These are phyloP conservation scores for Neurospora cerealis DNA, from an alignment of 495 filamentous ascomycete species.

Conservation along the genomic window DNA sequence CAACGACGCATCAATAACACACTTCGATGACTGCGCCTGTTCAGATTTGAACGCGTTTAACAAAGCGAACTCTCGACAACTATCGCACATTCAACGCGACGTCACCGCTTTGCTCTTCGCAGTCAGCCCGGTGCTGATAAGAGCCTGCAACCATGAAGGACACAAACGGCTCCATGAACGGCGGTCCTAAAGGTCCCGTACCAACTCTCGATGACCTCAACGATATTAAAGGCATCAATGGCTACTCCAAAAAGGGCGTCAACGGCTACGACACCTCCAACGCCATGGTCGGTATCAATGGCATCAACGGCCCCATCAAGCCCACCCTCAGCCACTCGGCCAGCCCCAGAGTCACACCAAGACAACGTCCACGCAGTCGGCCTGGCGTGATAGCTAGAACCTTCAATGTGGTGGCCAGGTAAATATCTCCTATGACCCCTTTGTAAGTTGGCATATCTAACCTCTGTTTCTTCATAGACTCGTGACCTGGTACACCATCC, in stretches of 20 bases:
- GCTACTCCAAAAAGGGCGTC: neutral
- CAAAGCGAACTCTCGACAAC: neutral
- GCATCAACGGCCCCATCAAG: conserved; percentile 20
- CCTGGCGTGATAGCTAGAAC: conserved; percentile 37
- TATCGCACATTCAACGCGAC: neutral
- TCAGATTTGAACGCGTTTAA: neutral
- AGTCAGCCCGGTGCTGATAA: conserved; percentile 18
- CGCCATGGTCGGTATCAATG: conserved; percentile 7
- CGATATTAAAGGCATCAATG: neutral
- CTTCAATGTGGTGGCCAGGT: conserved; percentile 55
- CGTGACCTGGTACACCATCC: conserved; percentile 72
- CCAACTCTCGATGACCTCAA: neutral
- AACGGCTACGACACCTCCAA: conserved; percentile 3
- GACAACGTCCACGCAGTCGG: conserved; percentile 13
- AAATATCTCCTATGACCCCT: conserved; percentile 1
- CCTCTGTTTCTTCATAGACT: conserved; percentile 41
- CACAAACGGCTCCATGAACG: conserved; percentile 25
- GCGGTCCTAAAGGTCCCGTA: neutral
- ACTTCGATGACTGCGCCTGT: neutral
- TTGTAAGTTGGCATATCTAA: neutral
- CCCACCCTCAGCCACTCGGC: conserved; percentile 18
- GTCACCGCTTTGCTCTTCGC: neutral
- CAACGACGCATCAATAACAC: neutral
- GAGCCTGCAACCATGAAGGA: conserved; percentile 18
- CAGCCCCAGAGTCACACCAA: conserved; percentile 10